Base-by-base conservation (phyloP, 495 filamentous ascomycete genomes). In the Penicillium maclennaniae region DNA sequence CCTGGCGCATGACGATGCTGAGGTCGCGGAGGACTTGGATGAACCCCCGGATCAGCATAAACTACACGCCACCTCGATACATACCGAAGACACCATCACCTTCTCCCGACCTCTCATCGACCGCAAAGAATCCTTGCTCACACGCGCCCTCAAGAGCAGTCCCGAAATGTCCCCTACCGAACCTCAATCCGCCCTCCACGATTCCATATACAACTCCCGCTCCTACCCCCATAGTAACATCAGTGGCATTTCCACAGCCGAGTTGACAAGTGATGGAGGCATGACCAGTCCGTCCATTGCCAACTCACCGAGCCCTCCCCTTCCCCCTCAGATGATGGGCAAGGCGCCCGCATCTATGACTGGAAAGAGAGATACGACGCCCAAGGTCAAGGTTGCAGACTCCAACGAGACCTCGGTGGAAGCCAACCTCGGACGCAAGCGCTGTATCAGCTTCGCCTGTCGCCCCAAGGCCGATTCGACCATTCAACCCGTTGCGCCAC, bases 401-500 rank as follows among this genome's bases (percentile, higher is more conserved):
- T 42, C 63, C 51, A 63, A 59, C 38, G 77, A 79, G 57, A 73
- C 64, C 7, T 70, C 63, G n/a, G 68, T 83, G 14, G 83, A 84
- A 60, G 77, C 72, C 21, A 74, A 75, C 21, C 65, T 87, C 31
- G 84, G 83, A 17, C 83, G 85, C 61, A 95, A 89, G 73, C 82
- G 95, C 44, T 92, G 88, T 71, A 97, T 97, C 58, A 91, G 82
- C 34, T 98, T 98, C 70, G 92, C 90, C 43, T 97, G 92, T 69
- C 87, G 73, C 20, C 70, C 73, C 12, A 72, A 78, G 47, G 48
- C 60, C 21, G 63, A 69, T 37, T 19, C 66, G 17, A 53, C 51
- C 17, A 54, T 65, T 48, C 43, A 50, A 21, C 52, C 60, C 7
- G 27, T 50, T 19, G 34, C 25, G 21, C 56, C 63, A 31, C 55